Evolutionary conservation across 2,329 filamentous ascomycete genomes (phyloP).

Genomic region (Leptosphaerulina australis): DNA sequence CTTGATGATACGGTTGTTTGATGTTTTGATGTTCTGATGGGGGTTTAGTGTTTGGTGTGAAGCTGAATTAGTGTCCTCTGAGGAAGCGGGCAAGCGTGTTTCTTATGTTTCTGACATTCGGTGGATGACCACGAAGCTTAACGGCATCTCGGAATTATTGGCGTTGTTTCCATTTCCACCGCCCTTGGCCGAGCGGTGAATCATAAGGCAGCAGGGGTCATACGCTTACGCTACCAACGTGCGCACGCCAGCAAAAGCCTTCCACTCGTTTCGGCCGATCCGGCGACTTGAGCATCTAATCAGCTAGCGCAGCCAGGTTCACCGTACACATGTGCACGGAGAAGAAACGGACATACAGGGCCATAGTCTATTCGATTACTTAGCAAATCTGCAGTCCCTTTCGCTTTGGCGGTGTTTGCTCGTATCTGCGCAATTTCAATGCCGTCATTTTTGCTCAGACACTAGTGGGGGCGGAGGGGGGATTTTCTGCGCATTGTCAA

Average conservation of each 20-base stretch:
- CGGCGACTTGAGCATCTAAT: conserved; percentile 14
- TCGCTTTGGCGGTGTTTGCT: conserved; percentile 26
- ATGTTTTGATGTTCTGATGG: too few relatives aligned
- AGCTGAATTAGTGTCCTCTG: conserved; percentile 18
- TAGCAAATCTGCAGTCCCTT: conserved; percentile 19
- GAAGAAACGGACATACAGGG: conserved; percentile 18
- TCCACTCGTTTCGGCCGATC: conserved; percentile 15
- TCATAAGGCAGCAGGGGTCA: conserved; percentile 31
- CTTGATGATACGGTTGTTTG: conserved; percentile 1
- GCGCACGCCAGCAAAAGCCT: conserved; percentile 20
- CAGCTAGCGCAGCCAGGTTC: conserved; percentile 8
- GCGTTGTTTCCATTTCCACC: conserved; percentile 38
- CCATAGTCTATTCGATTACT: conserved; percentile 25
- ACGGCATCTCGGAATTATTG: conserved; percentile 37
- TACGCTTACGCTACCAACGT: conserved; percentile 17
- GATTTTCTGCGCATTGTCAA: too few relatives aligned
- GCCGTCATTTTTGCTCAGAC: conserved; percentile 23
- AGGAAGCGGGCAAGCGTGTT: conserved; percentile 32
- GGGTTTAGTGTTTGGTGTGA: conserved; percentile 18
- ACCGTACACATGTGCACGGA: conserved; percentile 16
- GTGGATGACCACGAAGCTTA: conserved; percentile 38
- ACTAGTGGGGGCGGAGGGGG: too few relatives aligned
- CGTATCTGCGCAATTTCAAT: conserved; percentile 21
- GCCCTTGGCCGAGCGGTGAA: conserved; percentile 36
- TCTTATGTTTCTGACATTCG: conserved; percentile 42